phyloP scores from a whole-genome alignment of 805 yeast species.

The Candida pseudofarinosa region DNA sequence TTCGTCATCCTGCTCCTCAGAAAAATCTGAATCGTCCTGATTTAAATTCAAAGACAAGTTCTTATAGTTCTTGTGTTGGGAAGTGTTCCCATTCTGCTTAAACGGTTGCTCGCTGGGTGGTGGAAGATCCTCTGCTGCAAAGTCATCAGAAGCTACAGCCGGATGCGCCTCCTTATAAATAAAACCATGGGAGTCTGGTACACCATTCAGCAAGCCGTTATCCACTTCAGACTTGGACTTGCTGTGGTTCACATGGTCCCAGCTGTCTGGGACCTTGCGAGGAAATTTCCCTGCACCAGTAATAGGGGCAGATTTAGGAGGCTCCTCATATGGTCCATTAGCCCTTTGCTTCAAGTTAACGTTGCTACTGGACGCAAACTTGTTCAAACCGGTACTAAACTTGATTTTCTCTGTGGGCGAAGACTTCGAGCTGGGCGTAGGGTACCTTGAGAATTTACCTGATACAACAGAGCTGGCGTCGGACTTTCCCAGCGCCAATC shows the following conservation, averaged over 20 bases:
- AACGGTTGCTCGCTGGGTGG: constrained; percentile 8
- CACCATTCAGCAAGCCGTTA: no score
- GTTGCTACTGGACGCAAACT: neutral
- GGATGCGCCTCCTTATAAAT: neutral
- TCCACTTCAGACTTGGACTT: neutral
- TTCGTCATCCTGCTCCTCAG: constrained; percentile 2
- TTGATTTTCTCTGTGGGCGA: neutral
- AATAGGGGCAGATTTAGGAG: neutral
- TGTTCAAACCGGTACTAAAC: neutral
- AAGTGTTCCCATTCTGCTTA: constrained; percentile 13
- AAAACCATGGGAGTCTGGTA: neutral
- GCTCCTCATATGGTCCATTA: neutral
- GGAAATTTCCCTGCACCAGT: neutral
- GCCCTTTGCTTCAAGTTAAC: neutral
- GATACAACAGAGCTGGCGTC: neutral
- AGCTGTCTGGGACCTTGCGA: neutral
- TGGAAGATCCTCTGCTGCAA: neutral
- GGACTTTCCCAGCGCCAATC: neutral
- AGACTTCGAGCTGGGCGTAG: neutral
- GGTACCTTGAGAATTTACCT: neutral
- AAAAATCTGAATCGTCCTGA: neutral
- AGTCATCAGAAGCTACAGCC: neutral
- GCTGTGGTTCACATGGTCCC: neutral
- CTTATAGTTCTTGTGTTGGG: constrained; percentile 17
- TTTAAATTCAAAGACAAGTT: constrained; percentile 17